phyloP scores from a whole-genome alignment of 768 basidiomycete species.

The Suillus occidentalis region DNA sequence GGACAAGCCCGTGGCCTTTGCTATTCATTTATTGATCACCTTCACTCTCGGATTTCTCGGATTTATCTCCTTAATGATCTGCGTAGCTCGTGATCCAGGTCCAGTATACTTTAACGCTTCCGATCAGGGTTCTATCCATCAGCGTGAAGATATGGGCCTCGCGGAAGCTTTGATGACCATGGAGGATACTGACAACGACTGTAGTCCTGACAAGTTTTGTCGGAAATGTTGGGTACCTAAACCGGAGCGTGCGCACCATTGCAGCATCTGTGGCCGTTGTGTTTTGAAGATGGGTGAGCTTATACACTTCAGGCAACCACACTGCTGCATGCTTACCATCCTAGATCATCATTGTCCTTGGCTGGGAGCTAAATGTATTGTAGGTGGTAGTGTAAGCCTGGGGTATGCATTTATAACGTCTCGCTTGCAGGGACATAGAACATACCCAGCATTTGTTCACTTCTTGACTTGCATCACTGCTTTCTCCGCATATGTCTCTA shows the following conservation, averaged over 20 bases:
- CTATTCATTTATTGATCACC: constrained; percentile 54
- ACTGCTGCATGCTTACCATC: neutral
- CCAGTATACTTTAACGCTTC: constrained; percentile 39
- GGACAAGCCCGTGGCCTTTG: constrained; percentile 45
- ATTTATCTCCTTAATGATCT: constrained; percentile 71
- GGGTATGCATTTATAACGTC: neutral
- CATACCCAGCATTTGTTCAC: constrained; percentile 82
- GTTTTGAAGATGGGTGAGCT: constrained; percentile 81
- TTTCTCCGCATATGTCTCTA: constrained; percentile 60
- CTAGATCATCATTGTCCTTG: constrained; percentile 88
- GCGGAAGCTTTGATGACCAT: constrained; percentile 60
- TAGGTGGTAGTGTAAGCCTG: constrained; percentile 35
- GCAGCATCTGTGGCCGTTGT: constrained; percentile 70
- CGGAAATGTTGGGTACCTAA: constrained; percentile 77
- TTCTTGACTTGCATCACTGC: constrained; percentile 66
- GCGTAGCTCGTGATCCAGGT: constrained; percentile 75
- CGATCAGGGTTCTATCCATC: constrained; percentile 29
- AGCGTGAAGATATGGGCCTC: constrained; percentile 47
- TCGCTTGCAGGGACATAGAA: constrained; percentile 66
- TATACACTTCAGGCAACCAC: neutral
- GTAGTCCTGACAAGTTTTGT: constrained; percentile 68
- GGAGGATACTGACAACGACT: constrained; percentile 51
- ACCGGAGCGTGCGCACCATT: constrained; percentile 82
- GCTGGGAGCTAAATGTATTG: constrained; percentile 76
- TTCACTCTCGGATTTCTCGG: constrained; percentile 70